phyloP scores from a whole-genome alignment of 2,329 filamentous ascomycete genomes.

The Colletotrichum kahawae region DNA sequence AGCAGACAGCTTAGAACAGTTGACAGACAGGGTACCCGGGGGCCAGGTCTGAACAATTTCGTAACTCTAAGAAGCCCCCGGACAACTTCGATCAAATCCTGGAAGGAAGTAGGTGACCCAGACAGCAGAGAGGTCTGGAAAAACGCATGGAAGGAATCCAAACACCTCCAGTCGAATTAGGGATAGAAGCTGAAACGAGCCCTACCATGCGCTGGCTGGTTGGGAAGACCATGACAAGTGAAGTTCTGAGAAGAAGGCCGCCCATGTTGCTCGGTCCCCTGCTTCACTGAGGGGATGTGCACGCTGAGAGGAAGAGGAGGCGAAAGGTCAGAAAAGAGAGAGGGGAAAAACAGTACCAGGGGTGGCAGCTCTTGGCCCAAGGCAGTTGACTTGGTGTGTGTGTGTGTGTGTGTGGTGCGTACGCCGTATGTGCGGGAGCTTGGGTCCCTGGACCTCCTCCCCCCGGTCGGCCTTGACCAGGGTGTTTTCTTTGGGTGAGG shows the following conservation, averaged over 20 bases:
- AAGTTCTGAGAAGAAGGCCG: slow-evolving; percentile 31
- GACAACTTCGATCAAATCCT: slow-evolving; percentile 30
- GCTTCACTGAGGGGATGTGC: slow-evolving; percentile 17
- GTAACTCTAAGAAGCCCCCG: slow-evolving; percentile 32
- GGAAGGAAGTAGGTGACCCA: slow-evolving; percentile 29
- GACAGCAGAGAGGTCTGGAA: slow-evolving; percentile 36
- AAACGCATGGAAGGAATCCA: slow-evolving; percentile 44
- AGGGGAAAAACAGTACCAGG: slow-evolving; percentile 7
- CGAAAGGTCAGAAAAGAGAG: not conserved
- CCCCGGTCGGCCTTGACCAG: slow-evolving; percentile 1
- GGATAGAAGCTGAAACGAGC: slow-evolving; percentile 50
- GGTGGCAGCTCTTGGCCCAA: slow-evolving; percentile 23
- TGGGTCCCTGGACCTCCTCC: slow-evolving; percentile 3
- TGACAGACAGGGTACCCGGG: slow-evolving; percentile 36
- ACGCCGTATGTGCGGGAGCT: slow-evolving; percentile 9
- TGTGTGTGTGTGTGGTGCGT: slow-evolving; percentile 1
- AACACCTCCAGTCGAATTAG: slow-evolving; percentile 38
- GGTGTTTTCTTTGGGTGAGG: slow-evolving; percentile 7
- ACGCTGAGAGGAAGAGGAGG: not conserved
- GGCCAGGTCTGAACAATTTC: slow-evolving; percentile 32
- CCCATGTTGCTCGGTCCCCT: slow-evolving; percentile 11
- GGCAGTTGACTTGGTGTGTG: slow-evolving; percentile 18
- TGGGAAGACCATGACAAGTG: slow-evolving; percentile 43
- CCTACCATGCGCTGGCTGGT: slow-evolving; percentile 43
- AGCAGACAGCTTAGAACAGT: slow-evolving; percentile 32